A percentile compares a stretch with the other conserved stretches of the same genome.
Conservation (phyloP, 2,329 filamentous ascomycete species). For the Alternaria novae-zelandiae region DNA sequence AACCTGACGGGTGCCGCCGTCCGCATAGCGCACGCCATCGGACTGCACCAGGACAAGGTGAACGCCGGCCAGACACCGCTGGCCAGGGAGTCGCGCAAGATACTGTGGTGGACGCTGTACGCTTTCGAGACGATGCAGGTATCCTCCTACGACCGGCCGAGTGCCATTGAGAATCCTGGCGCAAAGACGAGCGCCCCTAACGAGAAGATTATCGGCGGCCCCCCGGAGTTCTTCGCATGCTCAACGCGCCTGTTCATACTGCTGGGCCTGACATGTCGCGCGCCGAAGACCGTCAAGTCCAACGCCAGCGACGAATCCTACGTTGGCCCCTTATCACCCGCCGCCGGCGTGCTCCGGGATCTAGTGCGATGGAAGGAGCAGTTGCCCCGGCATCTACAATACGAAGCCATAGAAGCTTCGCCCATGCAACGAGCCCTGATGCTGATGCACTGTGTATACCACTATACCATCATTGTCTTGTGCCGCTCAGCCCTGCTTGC, state of each 20-base stretch:
- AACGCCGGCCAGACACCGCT: slow-evolving; percentile 46
- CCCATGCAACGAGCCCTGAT: slow-evolving; percentile 49
- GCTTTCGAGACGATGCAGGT: slow-evolving; percentile 56
- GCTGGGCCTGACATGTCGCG: slow-evolving; percentile 48
- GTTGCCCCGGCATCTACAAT: slow-evolving; percentile 48
- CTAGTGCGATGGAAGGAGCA: slow-evolving; percentile 48
- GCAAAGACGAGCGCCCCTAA: slow-evolving; percentile 46
- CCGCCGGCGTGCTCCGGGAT: slow-evolving; percentile 48
- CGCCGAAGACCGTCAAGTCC: slow-evolving; percentile 41
- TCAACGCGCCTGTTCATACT: slow-evolving; percentile 47
- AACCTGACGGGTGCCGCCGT: slow-evolving; percentile 53
- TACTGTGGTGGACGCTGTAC: slow-evolving; percentile 62
- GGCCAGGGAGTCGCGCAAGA: slow-evolving; percentile 54
- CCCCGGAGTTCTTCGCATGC: slow-evolving; percentile 49
- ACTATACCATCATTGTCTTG: slow-evolving; percentile 50
- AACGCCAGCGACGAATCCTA: slow-evolving; percentile 46
- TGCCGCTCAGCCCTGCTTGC: slow-evolving; percentile 50
- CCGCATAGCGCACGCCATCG: slow-evolving; percentile 54
- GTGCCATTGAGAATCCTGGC: slow-evolving; percentile 50
- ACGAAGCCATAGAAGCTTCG: slow-evolving; percentile 41
- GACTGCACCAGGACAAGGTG: slow-evolving; percentile 52
- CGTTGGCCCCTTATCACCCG: slow-evolving; percentile 48
- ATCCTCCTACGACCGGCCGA: slow-evolving; percentile 53
- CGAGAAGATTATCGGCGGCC: slow-evolving; percentile 46
- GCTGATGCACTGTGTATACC: slow-evolving; percentile 50